Evolutionary conservation across 2,329 filamentous ascomycete species (phyloP), one percentile per base, ranked within the genome.

Genomic region (Pseudocercospora macadamiae): DNA sequence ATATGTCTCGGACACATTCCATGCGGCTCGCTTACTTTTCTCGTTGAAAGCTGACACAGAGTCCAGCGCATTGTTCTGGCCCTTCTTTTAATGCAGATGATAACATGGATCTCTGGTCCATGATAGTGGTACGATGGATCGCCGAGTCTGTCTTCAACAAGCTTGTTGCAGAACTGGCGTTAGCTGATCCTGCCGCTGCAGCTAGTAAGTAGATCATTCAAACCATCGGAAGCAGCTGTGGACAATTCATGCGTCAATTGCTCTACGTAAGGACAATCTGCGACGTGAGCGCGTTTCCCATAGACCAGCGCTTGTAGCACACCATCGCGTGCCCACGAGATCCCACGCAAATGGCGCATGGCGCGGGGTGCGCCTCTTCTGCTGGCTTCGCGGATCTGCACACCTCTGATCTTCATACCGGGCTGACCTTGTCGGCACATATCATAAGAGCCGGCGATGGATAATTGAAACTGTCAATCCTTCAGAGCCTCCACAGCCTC

Each of bases 341-440:
- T 47, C 42, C 42, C 42, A 21, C 42, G 23, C 42, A n/a, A n/a
- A n/a, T n/a, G n/a, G n/a, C n/a, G n/a, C n/a, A n/a, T n/a, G n/a
- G n/a, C n/a, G n/a, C n/a, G n/a, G n/a, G n/a, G n/a, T n/a, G n/a
- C n/a, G n/a, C n/a, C 26, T 23, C 26, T 28, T 19, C 14, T 14
- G 42, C 19, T 47, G 42, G 42, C 21, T 47, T 47, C 10, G 3
- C 14, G 21, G 42, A 47, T 47, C 42, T 47, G n/a, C 42, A n/a
- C 14, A 47, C 26, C 19, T 47, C 19, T 28, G 42, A 47, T 26
- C 21, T 47, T 4, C 10, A 9, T 25, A 18, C 42, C 42, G 23
- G 42, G 42, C 23, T 47, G 42, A 47, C 42, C 42, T 47, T 47
- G 42, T 47, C 42, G 42, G 42, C 26, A 47, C 14, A 47, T 47